A percentile compares a stretch with the other conserved stretches of the same genome.
Evolutionary conservation across 148 eudicot genomes (phyloP).

Genomic region (Rhododendron mucronatum): DNA sequence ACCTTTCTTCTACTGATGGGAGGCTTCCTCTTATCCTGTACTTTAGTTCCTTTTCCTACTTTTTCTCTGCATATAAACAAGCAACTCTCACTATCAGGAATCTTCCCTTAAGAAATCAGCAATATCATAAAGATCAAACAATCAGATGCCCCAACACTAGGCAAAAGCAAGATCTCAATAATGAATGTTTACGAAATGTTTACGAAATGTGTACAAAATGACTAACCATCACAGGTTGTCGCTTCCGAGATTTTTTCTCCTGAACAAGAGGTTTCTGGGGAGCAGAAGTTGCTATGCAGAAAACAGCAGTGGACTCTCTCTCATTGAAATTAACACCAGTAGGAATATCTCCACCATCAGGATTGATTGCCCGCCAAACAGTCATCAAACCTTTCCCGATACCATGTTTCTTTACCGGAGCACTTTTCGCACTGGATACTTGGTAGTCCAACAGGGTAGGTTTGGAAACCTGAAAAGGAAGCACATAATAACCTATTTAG

Average conservation of each 20-base stretch:
- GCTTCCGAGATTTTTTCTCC: slow-evolving; percentile 38
- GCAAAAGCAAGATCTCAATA: neutral
- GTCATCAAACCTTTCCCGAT: slow-evolving; percentile 87
- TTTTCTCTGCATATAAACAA: slow-evolving; percentile 35
- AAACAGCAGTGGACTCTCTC: slow-evolving; percentile 9
- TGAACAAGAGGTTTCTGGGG: slow-evolving; percentile 18
- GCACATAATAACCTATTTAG: slow-evolving; percentile 1
- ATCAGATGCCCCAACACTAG: neutral
- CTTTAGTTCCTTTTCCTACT: slow-evolving; percentile 33
- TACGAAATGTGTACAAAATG: slow-evolving; percentile 4
- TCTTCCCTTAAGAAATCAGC: neutral
- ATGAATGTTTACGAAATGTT: neutral
- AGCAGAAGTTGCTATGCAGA: slow-evolving; percentile 8
- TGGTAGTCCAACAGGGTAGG: slow-evolving; percentile 26
- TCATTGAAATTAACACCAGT: slow-evolving; percentile 20
- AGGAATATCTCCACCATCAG: slow-evolving; percentile 37
- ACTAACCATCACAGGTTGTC: slow-evolving; percentile 56
- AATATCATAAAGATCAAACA: neutral
- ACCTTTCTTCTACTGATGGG: slow-evolving; percentile 47
- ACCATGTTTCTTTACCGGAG: slow-evolving; percentile 58
- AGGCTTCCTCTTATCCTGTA: slow-evolving; percentile 52
- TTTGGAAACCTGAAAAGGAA: slow-evolving; percentile 33
- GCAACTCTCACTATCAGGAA: slow-evolving; percentile 12
- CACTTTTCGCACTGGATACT: slow-evolving; percentile 20
- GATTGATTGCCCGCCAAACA: slow-evolving; percentile 41